Base-by-base conservation (phyloP, 108 stramenopile species). In the Nannochloropsis salina region DNA sequence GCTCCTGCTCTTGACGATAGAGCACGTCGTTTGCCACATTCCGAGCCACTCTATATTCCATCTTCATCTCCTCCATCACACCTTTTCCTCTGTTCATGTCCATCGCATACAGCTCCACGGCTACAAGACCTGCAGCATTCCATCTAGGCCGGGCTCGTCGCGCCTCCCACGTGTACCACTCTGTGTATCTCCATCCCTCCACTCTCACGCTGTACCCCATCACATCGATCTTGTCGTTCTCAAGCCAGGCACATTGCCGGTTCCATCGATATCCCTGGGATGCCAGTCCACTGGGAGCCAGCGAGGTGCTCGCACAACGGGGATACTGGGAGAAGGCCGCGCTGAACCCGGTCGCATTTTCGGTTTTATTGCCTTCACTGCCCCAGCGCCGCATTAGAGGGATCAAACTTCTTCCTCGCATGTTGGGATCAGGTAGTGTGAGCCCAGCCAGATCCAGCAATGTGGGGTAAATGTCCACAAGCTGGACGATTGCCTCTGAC, bases 81-180 rank as follows among this genome's bases (percentile, higher is more conserved):
- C 61, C 61, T n/a, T 74, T n/a, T 74, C 8, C 2, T 8, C 61
- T 74, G 15, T 2, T n/a, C n/a, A n/a, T 74, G n/a, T 74, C 61
- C 61, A 74, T 74, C 61, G 15, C 61, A 74, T 74, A 74, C 61
- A 74, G n/a, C n/a, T 74, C 61, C 61, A 74, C 61, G 20, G 61
- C 61, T 74, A 74, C 61, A 15, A n/a, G 61, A 4, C 61, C 61
- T n/a, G 15, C 61, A 4, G 61, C 61, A 74, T 8, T 74, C 61
- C 61, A 74, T 74, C 61, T 74, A n/a, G 61, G 61, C 20, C 61
- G 61, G 61, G 61, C 15, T 3, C 61, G 61, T n/a, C 61, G 61
- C n/a, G 3, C 61, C 61, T 74, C 61, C 61, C 61, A 74, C 3
- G 15, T 15, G n/a, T 74, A 74, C 61, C 61, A 74, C 6, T 74